Conservation (phyloP, 305 asterid species). For the Plantago rigida region DNA sequence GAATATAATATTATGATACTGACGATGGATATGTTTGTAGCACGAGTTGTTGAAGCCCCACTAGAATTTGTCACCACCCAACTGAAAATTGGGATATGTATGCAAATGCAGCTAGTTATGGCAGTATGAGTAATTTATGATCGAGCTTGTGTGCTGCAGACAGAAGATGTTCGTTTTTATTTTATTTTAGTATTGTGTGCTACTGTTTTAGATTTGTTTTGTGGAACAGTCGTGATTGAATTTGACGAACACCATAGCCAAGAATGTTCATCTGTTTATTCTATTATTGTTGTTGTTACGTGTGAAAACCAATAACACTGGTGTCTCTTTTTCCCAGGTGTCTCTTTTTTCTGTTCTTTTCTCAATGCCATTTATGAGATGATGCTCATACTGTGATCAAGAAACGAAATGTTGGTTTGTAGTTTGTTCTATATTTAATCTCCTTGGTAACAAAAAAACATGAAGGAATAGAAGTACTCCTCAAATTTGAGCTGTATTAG, state of each 20-base stretch:
- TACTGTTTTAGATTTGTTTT: background rate
- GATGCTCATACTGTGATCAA: background rate
- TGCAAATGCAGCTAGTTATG: background rate
- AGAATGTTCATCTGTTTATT: conserved; percentile 35
- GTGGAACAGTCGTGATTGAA: background rate
- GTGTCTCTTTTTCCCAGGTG: background rate
- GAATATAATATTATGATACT: no score
- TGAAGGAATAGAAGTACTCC: no score
- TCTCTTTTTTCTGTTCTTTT: background rate
- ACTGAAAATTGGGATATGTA: background rate
- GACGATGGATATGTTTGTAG: no score
- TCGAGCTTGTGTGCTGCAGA: no score
- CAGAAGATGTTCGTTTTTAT: no score
- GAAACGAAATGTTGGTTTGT: background rate
- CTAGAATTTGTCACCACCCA: background rate
- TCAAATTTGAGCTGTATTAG: no score
- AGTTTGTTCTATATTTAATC: background rate
- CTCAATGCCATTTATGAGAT: conserved; percentile 1
- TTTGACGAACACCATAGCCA: conserved; percentile 29
- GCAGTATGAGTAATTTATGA: background rate
- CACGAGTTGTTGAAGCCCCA: background rate
- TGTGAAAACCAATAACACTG: conserved; percentile 32
- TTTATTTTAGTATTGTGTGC: no score
- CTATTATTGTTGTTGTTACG: conserved; percentile 4
- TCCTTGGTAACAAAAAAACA: no score